Percentiles rank a stretch among this genome's conserved stretches.
Conservation (phyloP, 164 flowering plant genomes). For the Vitis vinifera region ASM3070453v1 NC_081822.1:10618501-10619000, state of each 20-base stretch:
- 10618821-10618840: not conserved
- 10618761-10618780: no score
- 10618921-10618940: not conserved
- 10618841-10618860: no score
- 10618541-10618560: not conserved
- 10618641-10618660: not conserved
- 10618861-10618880: no score
- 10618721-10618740: not conserved
- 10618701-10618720: not conserved
- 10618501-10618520: not conserved
- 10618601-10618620: not conserved
- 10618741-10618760: not conserved
- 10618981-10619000: not conserved
- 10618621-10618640: not conserved
- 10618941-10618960: not conserved
- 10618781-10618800: not conserved
- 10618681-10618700: not conserved
- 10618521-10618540: not conserved
- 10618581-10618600: not conserved
- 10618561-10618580: not conserved
- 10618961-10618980: not conserved
- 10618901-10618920: no score
- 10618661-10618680: not conserved
- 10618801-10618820: not conserved
- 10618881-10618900: no score